Percentiles rank a stretch among this genome's conserved stretches.
These are phyloP conservation scores for Kuraishia borneana DNA, from an alignment of 805 yeast genomes.

Conservation along the genomic window DNA sequence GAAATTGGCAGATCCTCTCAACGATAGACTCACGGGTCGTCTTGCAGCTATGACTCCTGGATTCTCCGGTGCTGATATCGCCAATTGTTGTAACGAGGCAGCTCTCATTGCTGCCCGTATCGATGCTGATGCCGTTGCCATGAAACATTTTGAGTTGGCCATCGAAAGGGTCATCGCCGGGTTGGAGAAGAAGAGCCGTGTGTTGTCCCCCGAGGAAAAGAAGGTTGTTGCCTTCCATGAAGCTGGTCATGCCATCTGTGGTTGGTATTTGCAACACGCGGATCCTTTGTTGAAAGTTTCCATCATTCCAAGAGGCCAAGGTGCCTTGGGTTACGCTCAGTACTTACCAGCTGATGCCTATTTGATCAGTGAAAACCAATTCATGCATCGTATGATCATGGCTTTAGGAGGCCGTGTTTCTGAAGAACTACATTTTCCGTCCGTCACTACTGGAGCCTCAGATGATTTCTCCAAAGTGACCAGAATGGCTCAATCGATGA, in stretches of 20 bases:
- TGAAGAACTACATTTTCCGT: conserved; percentile 83
- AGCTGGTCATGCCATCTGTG: conserved; percentile 98
- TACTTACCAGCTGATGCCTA: conserved; percentile 91
- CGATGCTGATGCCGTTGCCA: conserved; percentile 56
- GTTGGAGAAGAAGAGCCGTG: conserved; percentile 77
- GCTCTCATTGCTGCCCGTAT: conserved; percentile 93
- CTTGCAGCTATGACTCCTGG: conserved; percentile 97
- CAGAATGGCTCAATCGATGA: conserved; percentile 88
- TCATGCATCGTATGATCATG: conserved; percentile 89
- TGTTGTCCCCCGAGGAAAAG: conserved; percentile 79
- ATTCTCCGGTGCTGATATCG: conserved; percentile 96
- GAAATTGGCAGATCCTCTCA: conserved; percentile 34
- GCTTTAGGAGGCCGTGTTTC: conserved; percentile 95
- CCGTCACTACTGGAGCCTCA: conserved; percentile 94
- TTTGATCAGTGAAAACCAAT: conserved; percentile 64
- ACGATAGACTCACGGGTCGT: conserved; percentile 63
- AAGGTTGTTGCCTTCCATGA: conserved; percentile 93
- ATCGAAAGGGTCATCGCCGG: conserved; percentile 98
- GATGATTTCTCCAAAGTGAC: conserved; percentile 97
- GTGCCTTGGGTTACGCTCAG: conserved; percentile 96
- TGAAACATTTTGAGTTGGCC: conserved; percentile 86
- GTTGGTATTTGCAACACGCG: conserved; percentile 87
- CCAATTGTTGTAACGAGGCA: conserved; percentile 94
- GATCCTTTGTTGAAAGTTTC: conserved; percentile 94
- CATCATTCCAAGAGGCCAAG: conserved; percentile 94